phyloP scores from a whole-genome alignment of 2,329 filamentous ascomycete genomes.

The Colletotrichum endophyticum region DNA sequence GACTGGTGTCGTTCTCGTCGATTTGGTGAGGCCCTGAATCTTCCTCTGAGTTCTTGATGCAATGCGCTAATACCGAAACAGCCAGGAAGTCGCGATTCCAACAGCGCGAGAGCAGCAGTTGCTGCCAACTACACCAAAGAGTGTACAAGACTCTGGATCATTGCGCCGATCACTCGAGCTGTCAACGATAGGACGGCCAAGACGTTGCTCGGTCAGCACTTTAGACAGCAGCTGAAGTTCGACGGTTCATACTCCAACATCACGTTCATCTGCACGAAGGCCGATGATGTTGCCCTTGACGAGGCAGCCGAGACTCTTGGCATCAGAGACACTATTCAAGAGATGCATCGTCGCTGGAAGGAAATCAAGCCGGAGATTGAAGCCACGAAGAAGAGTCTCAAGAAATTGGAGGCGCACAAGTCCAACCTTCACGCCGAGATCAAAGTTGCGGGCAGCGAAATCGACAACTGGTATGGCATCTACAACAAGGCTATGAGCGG shows the following conservation, averaged over 20 bases:
- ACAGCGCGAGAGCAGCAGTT: constrained; percentile 62
- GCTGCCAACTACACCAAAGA: constrained; percentile 64
- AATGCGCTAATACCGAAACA: constrained; percentile 21
- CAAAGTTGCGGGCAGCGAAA: not conserved
- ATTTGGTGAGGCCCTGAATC: constrained; percentile 43
- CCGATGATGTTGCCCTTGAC: constrained; percentile 56
- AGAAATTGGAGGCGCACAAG: not conserved
- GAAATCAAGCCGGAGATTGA: not conserved
- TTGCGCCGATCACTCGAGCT: constrained; percentile 65
- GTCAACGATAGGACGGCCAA: constrained; percentile 66
- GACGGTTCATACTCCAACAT: constrained; percentile 59
- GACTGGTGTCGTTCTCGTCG: constrained; percentile 40
- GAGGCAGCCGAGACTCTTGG: constrained; percentile 40
- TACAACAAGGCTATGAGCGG: not conserved
- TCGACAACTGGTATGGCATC: not conserved
- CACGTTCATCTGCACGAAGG: constrained; percentile 68
- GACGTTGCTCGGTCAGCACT: constrained; percentile 58
- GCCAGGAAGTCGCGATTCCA: constrained; percentile 64
- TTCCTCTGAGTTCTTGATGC: constrained; percentile 18
- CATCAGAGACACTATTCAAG: not conserved
- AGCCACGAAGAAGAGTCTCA: not conserved
- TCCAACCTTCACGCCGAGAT: not conserved
- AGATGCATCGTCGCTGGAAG: not conserved
- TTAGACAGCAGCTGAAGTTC: constrained; percentile 64
- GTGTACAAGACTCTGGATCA: constrained; percentile 65